Percentiles rank a stretch among this genome's conserved stretches.
phyloP scores from a whole-genome alignment of 202 grass and related monocot species.

The Alloteropsis angusta region DNA sequence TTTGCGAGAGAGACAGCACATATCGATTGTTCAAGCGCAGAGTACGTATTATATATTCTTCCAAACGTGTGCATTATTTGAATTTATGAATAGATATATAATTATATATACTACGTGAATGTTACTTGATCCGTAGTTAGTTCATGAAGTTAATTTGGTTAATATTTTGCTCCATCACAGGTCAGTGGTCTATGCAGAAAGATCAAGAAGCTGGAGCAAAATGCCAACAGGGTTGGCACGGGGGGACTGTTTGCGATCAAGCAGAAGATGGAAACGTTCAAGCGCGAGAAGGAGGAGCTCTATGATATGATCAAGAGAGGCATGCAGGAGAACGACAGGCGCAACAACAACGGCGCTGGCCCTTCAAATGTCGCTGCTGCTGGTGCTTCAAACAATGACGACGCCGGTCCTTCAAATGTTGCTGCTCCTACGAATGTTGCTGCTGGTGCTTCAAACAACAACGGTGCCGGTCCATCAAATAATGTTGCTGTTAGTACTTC shows the following conservation, averaged over 20 bases:
- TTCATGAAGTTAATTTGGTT: neutral
- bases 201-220: slow-evolving; percentile 7
- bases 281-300: neutral
- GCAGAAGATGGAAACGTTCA: neutral
- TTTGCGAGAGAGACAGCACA: neutral
- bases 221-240: neutral
- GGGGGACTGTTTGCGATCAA: neutral
- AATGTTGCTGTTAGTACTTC: neutral
- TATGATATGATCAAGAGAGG: neutral
- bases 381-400: neutral
- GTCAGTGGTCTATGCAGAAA: neutral
- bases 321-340: neutral
- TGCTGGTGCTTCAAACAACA: neutral
- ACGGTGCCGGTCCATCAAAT: neutral
- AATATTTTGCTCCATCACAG: neutral
- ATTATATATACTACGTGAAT: too few relatives aligned
- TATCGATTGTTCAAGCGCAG: neutral
- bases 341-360: neutral
- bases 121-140: neutral
- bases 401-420: neutral
- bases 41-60: too few relatives aligned
- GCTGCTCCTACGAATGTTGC: neutral
- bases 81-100: neutral
- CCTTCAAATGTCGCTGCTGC: neutral
- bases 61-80: neutral